phyloP scores from a whole-genome alignment of 2,329 filamentous ascomycete genomes.

The Apiospora phragmitis region DNA sequence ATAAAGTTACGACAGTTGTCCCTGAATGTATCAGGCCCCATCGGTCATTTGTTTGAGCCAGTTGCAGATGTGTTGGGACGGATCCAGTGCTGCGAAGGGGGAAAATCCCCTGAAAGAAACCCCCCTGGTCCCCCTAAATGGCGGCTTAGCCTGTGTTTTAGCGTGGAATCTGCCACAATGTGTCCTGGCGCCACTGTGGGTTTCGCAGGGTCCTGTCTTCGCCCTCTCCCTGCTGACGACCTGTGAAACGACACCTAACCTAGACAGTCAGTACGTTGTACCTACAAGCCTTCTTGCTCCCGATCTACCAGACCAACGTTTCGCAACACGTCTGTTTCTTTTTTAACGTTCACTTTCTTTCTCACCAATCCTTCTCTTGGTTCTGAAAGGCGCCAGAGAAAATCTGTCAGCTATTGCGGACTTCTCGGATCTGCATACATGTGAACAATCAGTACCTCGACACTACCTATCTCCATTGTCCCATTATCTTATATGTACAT shows the following conservation, averaged over 20 bases:
- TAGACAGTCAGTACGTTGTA: not conserved
- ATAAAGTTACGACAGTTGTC: not conserved
- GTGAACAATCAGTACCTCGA: not conserved
- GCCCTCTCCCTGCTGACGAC: not conserved
- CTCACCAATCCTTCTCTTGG: not conserved
- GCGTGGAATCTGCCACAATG: not conserved
- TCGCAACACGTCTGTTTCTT: not conserved
- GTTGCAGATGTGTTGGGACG: not conserved
- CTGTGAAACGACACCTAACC: constrained; percentile 6
- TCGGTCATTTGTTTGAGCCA: not conserved
- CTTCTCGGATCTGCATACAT: not conserved
- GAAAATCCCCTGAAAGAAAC: not conserved
- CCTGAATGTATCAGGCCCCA: not conserved
- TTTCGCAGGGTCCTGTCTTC: not conserved
- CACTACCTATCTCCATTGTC: not conserved
- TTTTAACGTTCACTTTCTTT: not conserved
- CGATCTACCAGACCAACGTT: not conserved
- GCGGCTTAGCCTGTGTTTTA: constrained; percentile 4
- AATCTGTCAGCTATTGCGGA: not conserved
- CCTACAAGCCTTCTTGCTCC: not conserved
- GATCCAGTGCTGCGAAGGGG: not conserved
- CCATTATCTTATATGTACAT: not conserved
- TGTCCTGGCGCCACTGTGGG: not conserved
- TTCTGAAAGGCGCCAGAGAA: not conserved
- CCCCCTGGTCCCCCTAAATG: not conserved